Conservation (phyloP, 805 yeast genomes). For the Pichia kluyveri region DNA sequence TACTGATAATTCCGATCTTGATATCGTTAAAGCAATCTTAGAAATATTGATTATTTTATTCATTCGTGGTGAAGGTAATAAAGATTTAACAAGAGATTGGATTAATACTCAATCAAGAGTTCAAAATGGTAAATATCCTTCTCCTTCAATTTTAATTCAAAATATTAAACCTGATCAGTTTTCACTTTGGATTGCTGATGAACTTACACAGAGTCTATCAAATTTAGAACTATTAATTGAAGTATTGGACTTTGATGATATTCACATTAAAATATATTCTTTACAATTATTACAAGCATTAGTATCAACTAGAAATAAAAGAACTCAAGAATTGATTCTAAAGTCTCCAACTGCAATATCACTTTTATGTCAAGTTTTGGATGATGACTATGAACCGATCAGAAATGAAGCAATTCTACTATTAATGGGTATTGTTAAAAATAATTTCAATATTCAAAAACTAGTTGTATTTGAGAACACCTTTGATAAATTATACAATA, state of each 20-base stretch:
- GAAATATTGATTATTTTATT: conserved; percentile 82
- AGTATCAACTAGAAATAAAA: conserved; percentile 61
- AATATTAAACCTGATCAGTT: conserved; percentile 65
- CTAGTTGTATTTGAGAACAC: conserved; percentile 91
- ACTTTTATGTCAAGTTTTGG: conserved; percentile 52
- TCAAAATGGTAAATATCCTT: conserved; percentile 71
- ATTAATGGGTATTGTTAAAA: conserved; percentile 73
- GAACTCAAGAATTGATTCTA: conserved; percentile 67
- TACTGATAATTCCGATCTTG: conserved; percentile 57
- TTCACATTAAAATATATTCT: conserved; percentile 72
- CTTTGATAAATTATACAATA: conserved; percentile 71
- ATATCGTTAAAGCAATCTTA: conserved; percentile 65
- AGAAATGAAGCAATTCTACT: conserved; percentile 81
- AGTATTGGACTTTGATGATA: conserved; percentile 40
- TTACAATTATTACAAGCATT: conserved; percentile 80
- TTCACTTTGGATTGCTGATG: conserved; percentile 93
- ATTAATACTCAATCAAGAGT: conserved; percentile 65
- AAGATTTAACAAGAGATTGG: conserved; percentile 59
- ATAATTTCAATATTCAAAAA: conserved; percentile 81
- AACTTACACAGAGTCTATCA: conserved; percentile 58
- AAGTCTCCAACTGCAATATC: conserved; percentile 75
- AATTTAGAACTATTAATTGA: conserved; percentile 41
- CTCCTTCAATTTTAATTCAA: conserved; percentile 54
- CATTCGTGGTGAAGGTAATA: conserved; percentile 52
- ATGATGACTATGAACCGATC: conserved; percentile 70